Evolutionary conservation across 208 protist genomes (phyloP).

Genomic region (Crithidia acanthocephali): DNA sequence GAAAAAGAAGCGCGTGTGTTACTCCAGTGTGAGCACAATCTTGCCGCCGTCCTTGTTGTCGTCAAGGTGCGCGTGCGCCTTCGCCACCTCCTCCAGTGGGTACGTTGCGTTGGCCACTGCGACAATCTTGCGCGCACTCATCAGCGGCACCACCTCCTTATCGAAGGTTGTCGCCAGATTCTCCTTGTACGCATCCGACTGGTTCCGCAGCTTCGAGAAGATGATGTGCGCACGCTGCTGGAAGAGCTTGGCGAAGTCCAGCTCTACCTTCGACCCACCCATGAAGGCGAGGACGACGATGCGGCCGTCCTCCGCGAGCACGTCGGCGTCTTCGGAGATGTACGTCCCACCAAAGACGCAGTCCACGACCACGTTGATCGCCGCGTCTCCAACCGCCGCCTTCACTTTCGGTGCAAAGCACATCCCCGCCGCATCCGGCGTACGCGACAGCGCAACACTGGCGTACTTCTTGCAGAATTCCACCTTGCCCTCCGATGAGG

Average conservation of each 20-base stretch:
- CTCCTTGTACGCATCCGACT: slow-evolving; percentile 59
- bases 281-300: slow-evolving; percentile 77
- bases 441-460: slow-evolving; percentile 51
- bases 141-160: slow-evolving; percentile 58
- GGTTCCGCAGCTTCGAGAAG: slow-evolving; percentile 74
- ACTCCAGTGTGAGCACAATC: slow-evolving; percentile 47
- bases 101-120: slow-evolving; percentile 54
- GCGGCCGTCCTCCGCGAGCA: slow-evolving; percentile 57
- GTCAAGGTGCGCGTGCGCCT: slow-evolving; percentile 60
- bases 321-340: slow-evolving; percentile 53
- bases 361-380: slow-evolving; percentile 77
- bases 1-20: background rate
- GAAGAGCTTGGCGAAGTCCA: slow-evolving; percentile 62
- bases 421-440: slow-evolving; percentile 50
- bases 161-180: slow-evolving; percentile 61
- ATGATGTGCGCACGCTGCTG: slow-evolving; percentile 56
- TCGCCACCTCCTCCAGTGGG: slow-evolving; percentile 57
- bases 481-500: slow-evolving; percentile 70
- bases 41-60: slow-evolving; percentile 62
- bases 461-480: slow-evolving; percentile 64
- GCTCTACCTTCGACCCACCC: slow-evolving; percentile 51
- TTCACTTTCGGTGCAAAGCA: slow-evolving; percentile 69
- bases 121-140: slow-evolving; percentile 55
- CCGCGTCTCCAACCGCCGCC: slow-evolving; percentile 41
- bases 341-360: slow-evolving; percentile 83